Conservation (phyloP, 2,329 filamentous ascomycete species). For the Kalaharituber pfeilii region DNA sequence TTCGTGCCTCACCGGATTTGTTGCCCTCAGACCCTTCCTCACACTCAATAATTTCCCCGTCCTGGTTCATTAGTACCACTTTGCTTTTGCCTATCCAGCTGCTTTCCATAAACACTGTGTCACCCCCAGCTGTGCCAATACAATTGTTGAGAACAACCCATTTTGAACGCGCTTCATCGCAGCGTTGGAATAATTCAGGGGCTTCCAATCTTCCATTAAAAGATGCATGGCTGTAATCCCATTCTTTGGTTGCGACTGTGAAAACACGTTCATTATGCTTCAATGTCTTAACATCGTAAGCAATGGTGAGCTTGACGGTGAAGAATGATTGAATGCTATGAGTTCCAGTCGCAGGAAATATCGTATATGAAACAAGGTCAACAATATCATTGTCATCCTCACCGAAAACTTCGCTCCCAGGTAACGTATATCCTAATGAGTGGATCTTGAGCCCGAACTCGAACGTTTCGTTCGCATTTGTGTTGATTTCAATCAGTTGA, state of each 20-base stretch:
- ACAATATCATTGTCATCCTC: background rate
- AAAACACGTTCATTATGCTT: background rate
- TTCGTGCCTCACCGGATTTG: background rate
- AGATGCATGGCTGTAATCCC: background rate
- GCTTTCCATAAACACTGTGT: background rate
- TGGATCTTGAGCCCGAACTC: background rate
- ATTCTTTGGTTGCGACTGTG: background rate
- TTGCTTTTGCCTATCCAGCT: background rate
- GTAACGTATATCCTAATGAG: background rate
- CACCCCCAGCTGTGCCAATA: background rate
- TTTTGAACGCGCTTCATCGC: background rate
- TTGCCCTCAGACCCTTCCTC: background rate
- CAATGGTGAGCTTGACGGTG: background rate
- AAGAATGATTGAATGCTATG: too few relatives aligned
- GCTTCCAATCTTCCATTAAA: background rate
- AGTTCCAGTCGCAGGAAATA: background rate
- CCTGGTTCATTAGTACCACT: background rate
- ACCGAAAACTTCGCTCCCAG: background rate
- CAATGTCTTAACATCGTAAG: background rate
- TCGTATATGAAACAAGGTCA: background rate
- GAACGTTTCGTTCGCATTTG: background rate
- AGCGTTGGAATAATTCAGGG: background rate
- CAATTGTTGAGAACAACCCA: background rate
- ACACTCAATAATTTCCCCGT: background rate
- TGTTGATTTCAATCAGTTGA: background rate